Percentiles rank a stretch among this genome's conserved stretches.
Conservation (phyloP, 176 grass and related monocot species). For the Echinochloa phyllopogon region DNA sequence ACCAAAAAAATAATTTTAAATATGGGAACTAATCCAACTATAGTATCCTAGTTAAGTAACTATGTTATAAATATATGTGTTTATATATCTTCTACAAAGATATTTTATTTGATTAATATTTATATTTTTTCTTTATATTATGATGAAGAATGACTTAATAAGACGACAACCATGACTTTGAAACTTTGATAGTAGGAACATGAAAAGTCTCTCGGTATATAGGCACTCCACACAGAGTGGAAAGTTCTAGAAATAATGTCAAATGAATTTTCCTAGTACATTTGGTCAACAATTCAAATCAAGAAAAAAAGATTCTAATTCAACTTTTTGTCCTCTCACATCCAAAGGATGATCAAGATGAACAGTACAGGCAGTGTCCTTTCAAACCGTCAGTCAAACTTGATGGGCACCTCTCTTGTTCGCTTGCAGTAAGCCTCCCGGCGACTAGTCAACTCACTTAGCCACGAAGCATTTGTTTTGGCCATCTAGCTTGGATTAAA, state of each 20-base stretch:
- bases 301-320: not conserved
- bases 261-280: not conserved
- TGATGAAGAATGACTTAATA: not conserved
- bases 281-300: not conserved
- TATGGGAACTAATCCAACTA: not conserved
- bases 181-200: not conserved
- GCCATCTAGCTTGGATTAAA: not conserved
- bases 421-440: not conserved
- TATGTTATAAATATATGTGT: not conserved
- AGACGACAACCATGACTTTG: not conserved
- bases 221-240: not conserved
- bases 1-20: not conserved
- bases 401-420: not conserved
- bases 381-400: not conserved
- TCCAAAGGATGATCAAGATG: not conserved
- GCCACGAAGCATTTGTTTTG: constrained; percentile 1
- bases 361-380: not conserved
- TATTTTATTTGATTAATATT: not conserved
- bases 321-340: not conserved
- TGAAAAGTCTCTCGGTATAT: not conserved
- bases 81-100: not conserved
- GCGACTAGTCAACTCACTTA: constrained; percentile 15
- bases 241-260: not conserved
- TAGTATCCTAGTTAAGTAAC: not conserved
- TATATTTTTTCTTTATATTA: not conserved